A percentile compares a stretch with the other conserved stretches of the same genome.
Conservation (phyloP, 192 early-diverging fungal species). For the Cetraspora pellucida region DNA sequence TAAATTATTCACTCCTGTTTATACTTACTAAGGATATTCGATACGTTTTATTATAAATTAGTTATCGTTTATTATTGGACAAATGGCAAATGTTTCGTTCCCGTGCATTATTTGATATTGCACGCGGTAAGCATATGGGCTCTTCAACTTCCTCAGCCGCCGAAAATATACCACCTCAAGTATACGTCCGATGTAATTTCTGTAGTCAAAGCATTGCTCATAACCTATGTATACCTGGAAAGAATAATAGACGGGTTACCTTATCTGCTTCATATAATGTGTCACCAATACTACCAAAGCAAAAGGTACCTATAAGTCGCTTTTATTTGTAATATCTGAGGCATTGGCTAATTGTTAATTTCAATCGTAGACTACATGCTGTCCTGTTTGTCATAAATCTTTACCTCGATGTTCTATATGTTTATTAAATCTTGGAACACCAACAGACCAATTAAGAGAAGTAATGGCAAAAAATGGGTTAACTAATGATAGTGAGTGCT, state of each 20-base stretch:
- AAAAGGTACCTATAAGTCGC: conserved; percentile 38
- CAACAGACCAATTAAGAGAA: conserved; percentile 58
- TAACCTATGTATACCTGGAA: conserved; percentile 41
- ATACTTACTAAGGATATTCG: background rate
- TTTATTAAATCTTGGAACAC: conserved; percentile 66
- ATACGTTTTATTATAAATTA: conserved; percentile 31
- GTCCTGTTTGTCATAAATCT: conserved; percentile 64
- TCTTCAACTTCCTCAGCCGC: conserved; percentile 51
- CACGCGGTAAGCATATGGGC: conserved; percentile 64
- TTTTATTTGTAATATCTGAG: background rate
- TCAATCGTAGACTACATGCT: conserved; percentile 54
- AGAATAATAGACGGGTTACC: conserved; percentile 25
- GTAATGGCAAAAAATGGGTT: conserved; percentile 34
- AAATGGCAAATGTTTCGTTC: conserved; percentile 83
- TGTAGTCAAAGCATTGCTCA: conserved; percentile 74
- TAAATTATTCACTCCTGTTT: background rate
- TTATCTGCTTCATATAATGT: conserved; percentile 33
- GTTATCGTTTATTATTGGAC: conserved; percentile 86
- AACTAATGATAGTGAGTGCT: background rate
- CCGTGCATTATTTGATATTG: conserved; percentile 92
- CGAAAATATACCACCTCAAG: conserved; percentile 70
- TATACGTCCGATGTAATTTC: conserved; percentile 85
- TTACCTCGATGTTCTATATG: conserved; percentile 69
- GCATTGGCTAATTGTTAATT: background rate
- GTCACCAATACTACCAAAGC: conserved; percentile 27